Evolutionary conservation across 768 basidiomycete genomes (phyloP), one percentile per base, ranked within the genome.

Genomic region (Suillus discolor): DNA sequence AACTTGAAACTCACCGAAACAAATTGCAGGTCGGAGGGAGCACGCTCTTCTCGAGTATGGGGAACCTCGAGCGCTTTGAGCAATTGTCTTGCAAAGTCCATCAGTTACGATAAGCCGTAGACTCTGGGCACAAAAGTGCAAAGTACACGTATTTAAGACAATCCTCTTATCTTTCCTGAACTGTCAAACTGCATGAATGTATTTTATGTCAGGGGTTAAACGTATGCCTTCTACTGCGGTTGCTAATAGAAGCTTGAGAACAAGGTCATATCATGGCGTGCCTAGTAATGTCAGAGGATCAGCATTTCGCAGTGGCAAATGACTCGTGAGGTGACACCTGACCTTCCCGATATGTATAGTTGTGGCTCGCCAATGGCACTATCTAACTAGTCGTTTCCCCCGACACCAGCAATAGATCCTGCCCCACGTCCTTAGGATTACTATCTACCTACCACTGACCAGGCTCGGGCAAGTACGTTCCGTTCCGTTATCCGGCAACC

Each of bases 1-100:
- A 31, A 64, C 11, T 70, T 80, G 62, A 31, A 51, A 42, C 59
- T 20, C 3, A 87, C 85, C 44, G 79, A 79, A 66, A 89, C 75
- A 71, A 88, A 86, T 42, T 84, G 72, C 71, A 88, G 78, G 51
- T 38, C 38, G 15, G 41, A 28, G 25, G 79, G 78, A 65, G 82
- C 81, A 13, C 82, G 79, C 69, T 86, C 68, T 9, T 83, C 84
- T 31, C 82, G 80, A 18, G 81, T 78, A 69, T 84, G 84, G 18
- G 78, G 70, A 41, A 87, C 86, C 73, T 88, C 87, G 13, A 86
- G 67, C 67, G 61, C 68, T 31, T 65, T 66, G 38, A 74, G n/a
- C 49, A 71, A 20, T 60, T 61, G 41, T 55, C 53, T 69, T 15
- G 59, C 62, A 34, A 69, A 63, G 20, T 63, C 67, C 69, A 70